A percentile compares a stretch with the other conserved stretches of the same genome.
Conservation (phyloP, 495 filamentous ascomycete genomes). For the Thozetella sp. region DNA sequence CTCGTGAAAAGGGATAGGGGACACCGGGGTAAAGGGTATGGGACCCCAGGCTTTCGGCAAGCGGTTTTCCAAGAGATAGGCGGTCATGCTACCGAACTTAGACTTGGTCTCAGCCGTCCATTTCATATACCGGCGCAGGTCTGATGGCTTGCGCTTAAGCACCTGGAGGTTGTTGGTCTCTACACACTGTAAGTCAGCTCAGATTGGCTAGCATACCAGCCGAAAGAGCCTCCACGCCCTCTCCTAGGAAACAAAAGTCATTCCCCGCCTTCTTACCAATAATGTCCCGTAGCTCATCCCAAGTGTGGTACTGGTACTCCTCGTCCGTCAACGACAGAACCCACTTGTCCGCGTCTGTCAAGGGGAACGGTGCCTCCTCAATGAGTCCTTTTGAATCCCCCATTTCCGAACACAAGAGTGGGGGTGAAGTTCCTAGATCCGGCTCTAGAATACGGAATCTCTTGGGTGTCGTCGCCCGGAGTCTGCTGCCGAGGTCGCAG, state of each 20-base stretch:
- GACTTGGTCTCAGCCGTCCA: conserved; percentile 73
- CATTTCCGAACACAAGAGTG: neutral
- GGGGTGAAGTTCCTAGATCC: too few relatives aligned
- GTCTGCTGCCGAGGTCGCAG: too few relatives aligned
- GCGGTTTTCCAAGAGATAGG: conserved; percentile 73
- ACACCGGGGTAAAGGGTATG: conserved; percentile 51
- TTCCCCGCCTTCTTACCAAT: conserved; percentile 54
- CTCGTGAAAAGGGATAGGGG: conserved; percentile 66
- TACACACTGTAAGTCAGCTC: conserved; percentile 27
- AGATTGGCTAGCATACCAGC: conserved; percentile 6
- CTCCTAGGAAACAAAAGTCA: neutral
- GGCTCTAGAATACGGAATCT: too few relatives aligned
- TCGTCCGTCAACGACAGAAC: conserved; percentile 71
- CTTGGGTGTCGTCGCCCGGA: too few relatives aligned
- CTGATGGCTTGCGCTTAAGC: conserved; percentile 81
- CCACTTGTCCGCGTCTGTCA: conserved; percentile 66
- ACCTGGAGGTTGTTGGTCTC: conserved; percentile 71
- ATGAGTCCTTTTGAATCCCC: neutral
- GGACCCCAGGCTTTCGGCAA: conserved; percentile 66
- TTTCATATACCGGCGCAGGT: conserved; percentile 78
- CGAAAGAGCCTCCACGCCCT: neutral
- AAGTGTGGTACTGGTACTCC: conserved; percentile 67
- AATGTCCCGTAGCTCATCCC: conserved; percentile 67
- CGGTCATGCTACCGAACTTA: conserved; percentile 75
- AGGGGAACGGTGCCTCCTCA: conserved; percentile 55